phyloP scores from a whole-genome alignment of 129 eudicot genomes.

The Arctium lappa region DNA sequence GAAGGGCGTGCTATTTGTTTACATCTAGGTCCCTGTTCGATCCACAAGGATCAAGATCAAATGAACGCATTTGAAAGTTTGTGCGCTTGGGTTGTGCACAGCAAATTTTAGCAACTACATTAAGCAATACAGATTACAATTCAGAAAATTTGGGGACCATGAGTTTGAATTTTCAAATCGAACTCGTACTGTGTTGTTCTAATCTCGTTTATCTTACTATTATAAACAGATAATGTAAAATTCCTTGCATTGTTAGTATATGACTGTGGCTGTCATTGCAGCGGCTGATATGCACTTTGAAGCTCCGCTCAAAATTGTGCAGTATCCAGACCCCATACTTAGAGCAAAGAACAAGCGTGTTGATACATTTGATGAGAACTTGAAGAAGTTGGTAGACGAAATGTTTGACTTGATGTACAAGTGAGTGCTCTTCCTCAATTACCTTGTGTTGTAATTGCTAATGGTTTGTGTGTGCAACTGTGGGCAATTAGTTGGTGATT shows the following conservation, averaged over 20 bases:
- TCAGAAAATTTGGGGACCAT: not conserved
- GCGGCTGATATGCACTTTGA: conserved; percentile 74
- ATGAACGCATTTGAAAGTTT: no score
- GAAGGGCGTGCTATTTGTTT: no score
- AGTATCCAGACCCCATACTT: conserved; percentile 76
- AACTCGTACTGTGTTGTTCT: not conserved
- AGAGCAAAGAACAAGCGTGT: conserved; percentile 73
- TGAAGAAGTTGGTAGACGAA: conserved; percentile 76
- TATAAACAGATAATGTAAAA: not conserved
- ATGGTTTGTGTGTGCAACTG: not conserved
- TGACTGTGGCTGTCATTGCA: conserved; percentile 21
- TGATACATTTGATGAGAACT: conserved; percentile 65
- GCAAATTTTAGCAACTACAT: not conserved
- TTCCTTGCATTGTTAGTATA: not conserved
- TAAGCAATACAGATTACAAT: not conserved
- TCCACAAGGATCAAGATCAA: no score
- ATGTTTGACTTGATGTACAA: conserved; percentile 95
- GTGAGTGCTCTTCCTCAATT: conserved; percentile 38
- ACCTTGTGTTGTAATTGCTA: not conserved
- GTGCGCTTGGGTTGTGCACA: no score
- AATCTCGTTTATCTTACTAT: not conserved
- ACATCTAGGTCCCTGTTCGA: no score
- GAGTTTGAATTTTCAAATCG: not conserved
- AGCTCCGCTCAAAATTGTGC: conserved; percentile 57
- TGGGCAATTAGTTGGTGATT: not conserved